Conservation (phyloP, 1,284 basidiomycete genomes). For the Ganoderma meredithae region DNA sequence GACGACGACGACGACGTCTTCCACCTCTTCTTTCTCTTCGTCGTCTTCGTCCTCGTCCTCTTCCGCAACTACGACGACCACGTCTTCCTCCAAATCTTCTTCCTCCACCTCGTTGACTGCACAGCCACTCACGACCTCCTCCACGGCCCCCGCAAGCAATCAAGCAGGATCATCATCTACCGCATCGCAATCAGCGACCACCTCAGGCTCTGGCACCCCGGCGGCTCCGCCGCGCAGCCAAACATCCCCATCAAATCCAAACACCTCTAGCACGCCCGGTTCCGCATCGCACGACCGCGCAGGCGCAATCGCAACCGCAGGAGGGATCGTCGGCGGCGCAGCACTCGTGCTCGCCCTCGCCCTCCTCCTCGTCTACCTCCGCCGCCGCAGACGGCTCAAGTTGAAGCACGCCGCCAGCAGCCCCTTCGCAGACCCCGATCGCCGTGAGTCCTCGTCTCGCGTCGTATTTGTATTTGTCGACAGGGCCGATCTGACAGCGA, state of each 20-base stretch:
- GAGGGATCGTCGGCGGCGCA: background rate
- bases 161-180: background rate
- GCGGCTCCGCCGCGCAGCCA: too few species aligned
- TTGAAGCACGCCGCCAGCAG: background rate
- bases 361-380: background rate
- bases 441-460: background rate
- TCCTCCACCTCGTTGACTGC: too few species aligned
- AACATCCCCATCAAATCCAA: too few species aligned
- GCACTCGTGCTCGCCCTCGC: background rate
- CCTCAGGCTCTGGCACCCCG: too few species aligned
- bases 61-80: too few species aligned
- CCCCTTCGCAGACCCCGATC: background rate
- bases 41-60: background rate
- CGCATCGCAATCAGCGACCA: too few species aligned
- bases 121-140: background rate
- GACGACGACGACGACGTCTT: background rate
- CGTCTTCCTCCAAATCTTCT: too few species aligned
- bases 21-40: background rate
- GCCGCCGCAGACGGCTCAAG: background rate
- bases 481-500: too few species aligned
- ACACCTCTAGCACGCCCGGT: too few species aligned
- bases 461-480: background rate
- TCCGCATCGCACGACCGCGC: background rate
- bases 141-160: background rate
- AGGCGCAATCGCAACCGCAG: background rate